Evolutionary conservation across 768 basidiomycete genomes (phyloP), one percentile per base, ranked within the genome.

Genomic region (Collybiopsis confluens): DNA sequence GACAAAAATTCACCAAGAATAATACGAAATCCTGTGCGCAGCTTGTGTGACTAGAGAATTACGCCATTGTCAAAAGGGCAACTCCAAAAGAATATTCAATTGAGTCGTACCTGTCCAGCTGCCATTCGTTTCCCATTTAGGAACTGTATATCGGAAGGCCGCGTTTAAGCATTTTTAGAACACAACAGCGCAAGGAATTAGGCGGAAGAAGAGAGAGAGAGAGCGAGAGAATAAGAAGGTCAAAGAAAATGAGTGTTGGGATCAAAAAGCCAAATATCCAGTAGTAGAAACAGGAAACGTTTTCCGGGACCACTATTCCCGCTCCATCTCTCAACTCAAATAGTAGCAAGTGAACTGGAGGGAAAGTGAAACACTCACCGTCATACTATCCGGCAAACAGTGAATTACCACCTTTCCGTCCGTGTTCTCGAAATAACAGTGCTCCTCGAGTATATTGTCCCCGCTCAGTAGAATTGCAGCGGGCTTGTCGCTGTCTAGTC

Each of bases 21-120:
- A 64, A 99, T 91, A 27, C 97, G 90, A 68, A 88, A 98, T 33
- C 97, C 97, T 51, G 95, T 94, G 35, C 88, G 85, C 43, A 99
- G 81, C 71, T 91, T 92, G 67, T 90, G 82, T 11, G 86, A 78
- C 89, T 80, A 54, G 58, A 58, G 41, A 53, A 57, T 20, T 30
- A 50, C 54, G 8, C 23, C 35, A 45, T 26, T 52, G 4, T 18
- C 44, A 23, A 21, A 38, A 24, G 46, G n/a, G 15, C n/a, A n/a
- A n/a, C n/a, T 27, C 55, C 23, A 35, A 48, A 37, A 10, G 6
- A 36, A 24, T 18, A 49, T 16, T n/a, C n/a, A n/a, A 7, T 18
- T 16, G 38, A 48, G 38, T 33, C 79, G 66, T 69, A 92, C 92
- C 68, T 90, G 85, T 50, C 81, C 83, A 2, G 91, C 78, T 4